Percentiles rank a stretch among this genome's conserved stretches.
Conservation (phyloP, 2,329 filamentous ascomycete genomes). For the Penicillium sp. region DNA sequence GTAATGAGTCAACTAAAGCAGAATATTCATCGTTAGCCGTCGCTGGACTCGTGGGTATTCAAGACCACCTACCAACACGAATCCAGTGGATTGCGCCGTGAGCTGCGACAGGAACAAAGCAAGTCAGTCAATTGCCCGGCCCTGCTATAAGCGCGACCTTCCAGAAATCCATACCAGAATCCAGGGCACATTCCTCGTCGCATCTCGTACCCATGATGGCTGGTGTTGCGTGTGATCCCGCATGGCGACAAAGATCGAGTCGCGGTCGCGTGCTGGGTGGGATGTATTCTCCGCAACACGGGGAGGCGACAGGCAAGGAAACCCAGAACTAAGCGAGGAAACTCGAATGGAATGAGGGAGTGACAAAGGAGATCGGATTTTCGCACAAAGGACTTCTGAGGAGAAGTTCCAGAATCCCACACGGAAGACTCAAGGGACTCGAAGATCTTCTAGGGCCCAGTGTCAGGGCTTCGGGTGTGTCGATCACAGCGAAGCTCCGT, state of each 20-base stretch:
- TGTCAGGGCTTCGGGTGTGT: slow-evolving; percentile 14
- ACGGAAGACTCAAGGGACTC: slow-evolving; percentile 6
- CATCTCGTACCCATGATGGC: slow-evolving; percentile 32
- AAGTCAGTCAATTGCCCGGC: slow-evolving; percentile 5
- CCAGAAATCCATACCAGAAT: slow-evolving; percentile 34
- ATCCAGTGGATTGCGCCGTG: slow-evolving; percentile 42
- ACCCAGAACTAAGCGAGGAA: not conserved
- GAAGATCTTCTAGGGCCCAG: slow-evolving; percentile 12
- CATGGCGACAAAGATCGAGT: slow-evolving; percentile 23
- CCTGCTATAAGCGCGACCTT: not conserved
- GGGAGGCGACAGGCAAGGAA: slow-evolving; percentile 1
- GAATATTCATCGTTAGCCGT: slow-evolving; percentile 10
- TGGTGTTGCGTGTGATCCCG: slow-evolving; percentile 31
- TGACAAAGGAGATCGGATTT: not conserved
- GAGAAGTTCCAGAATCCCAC: not conserved
- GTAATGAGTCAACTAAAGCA: slow-evolving; percentile 77
- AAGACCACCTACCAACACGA: slow-evolving; percentile 40
- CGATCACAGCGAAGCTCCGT: slow-evolving; percentile 19
- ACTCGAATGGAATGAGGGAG: not conserved
- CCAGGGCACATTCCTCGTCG: slow-evolving; percentile 36
- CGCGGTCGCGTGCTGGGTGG: slow-evolving; percentile 8
- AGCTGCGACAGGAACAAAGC: slow-evolving; percentile 29
- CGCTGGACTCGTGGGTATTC: not conserved
- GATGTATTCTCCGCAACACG: slow-evolving; percentile 9
- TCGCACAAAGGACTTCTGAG: not conserved